Evolutionary conservation across 768 basidiomycete species (phyloP), one percentile per base, ranked within the genome.

Genomic region (Trametes maxima): DNA sequence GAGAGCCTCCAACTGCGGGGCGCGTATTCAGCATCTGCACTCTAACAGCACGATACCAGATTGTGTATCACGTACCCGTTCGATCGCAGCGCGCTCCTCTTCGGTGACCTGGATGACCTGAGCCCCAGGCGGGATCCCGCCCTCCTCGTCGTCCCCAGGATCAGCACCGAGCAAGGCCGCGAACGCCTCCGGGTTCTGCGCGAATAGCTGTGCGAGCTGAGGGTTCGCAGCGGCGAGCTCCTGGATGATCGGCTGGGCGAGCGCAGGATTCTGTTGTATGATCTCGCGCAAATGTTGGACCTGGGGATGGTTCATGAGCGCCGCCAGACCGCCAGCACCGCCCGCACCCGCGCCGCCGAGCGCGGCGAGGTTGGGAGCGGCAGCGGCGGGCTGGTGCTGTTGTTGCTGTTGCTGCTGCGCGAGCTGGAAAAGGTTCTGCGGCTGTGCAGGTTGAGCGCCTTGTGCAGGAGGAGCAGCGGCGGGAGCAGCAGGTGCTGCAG

Each of bases 381-480:
- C 60, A 1, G 42, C 65, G 1, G 45, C 62, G 14, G 63, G 64
- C 5, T 67, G 67, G 1, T 70, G 71, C 40, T 82, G 80, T 60
- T 83, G 82, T 53, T 85, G 86, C 46, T 85, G 85, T 28, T 86
- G 87, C 59, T 89, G 87, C 62, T 90, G 89, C 19, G 89, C 90
- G 60, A 90, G 82, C 86, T 92, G 92, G 76, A 96, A 95, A 48
- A 96, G 79, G 72, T 96, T 96, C 71, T 94, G 93, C 24, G 88
- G 87, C 59, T 77, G 62, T 11, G 75, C 67, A 17, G 43, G 45
- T 13, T 46, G 45, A 11, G 45, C 45, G 11, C 21, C 45, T 10
- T 19, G 45, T 8, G 45, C 45, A 10, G 75, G 69, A 11, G 48
- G 53, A n/a, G 76, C 69, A 24, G 76, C 28, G 21, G 45, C 45